phyloP scores from a whole-genome alignment of 768 basidiomycete species.

The Tubosaeta brunneosetosa region DNA sequence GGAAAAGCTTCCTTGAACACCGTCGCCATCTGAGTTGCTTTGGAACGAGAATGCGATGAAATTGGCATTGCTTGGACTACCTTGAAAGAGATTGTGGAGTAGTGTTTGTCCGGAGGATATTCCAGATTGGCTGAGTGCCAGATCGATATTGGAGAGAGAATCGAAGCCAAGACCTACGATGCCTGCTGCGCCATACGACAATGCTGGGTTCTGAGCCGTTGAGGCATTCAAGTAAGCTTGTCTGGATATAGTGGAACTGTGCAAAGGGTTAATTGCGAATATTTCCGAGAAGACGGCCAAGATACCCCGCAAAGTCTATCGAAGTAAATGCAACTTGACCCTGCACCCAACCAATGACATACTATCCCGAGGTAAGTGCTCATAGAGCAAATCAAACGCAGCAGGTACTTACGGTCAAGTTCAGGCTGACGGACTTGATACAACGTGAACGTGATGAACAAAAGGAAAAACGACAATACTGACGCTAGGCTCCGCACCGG shows the following conservation, averaged over 20 bases:
- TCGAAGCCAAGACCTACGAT: conserved; percentile 77
- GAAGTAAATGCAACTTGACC: conserved; percentile 61
- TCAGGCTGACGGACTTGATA: conserved; percentile 43
- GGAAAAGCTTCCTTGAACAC: conserved; percentile 64
- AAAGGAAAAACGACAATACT: conserved; percentile 9
- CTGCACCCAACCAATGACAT: conserved; percentile 75
- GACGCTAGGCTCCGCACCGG: conserved; percentile 48
- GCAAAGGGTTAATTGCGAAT: conserved; percentile 5
- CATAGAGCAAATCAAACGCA: not conserved
- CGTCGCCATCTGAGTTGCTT: conserved; percentile 49
- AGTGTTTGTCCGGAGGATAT: conserved; percentile 61
- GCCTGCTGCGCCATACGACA: conserved; percentile 66
- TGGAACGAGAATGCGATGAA: conserved; percentile 77
- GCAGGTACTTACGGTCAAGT: conserved; percentile 50
- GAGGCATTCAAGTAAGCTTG: conserved; percentile 72
- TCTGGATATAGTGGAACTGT: conserved; percentile 55
- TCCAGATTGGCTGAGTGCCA: conserved; percentile 51
- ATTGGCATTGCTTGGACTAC: conserved; percentile 68
- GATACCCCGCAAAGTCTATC: conserved; percentile 68
- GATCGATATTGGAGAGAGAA: conserved; percentile 68
- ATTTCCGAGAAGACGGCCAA: conserved; percentile 5
- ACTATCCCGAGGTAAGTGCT: conserved; percentile 38
- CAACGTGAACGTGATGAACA: conserved; percentile 4
- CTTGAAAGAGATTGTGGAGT: conserved; percentile 70
- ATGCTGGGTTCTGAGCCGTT: conserved; percentile 63